Conservation (phyloP, 75 land plant genomes). For the Pinus albicaulis region DNA sequence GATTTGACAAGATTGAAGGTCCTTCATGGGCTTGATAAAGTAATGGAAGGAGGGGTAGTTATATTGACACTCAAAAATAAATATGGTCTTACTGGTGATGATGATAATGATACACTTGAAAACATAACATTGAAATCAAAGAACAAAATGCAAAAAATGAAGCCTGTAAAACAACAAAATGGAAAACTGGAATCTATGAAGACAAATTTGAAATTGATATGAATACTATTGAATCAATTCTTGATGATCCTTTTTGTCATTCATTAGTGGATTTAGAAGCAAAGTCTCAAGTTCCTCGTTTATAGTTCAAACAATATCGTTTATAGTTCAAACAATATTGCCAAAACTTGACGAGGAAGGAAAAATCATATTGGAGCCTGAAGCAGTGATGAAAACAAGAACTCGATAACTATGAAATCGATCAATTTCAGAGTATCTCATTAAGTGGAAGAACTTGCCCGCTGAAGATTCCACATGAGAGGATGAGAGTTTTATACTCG, state of each 20-base stretch:
- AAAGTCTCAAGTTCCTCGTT: no score
- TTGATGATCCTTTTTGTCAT: constrained; percentile 67
- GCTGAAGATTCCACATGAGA: no score
- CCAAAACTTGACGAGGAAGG: no score
- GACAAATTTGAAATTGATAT: constrained; percentile 88
- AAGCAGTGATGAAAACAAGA: no score
- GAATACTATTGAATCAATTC: constrained; percentile 53
- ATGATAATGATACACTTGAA: constrained; percentile 92
- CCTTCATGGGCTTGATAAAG: constrained; percentile 97
- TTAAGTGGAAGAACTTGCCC: no score
- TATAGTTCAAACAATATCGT: no score
- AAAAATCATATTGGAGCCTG: no score
- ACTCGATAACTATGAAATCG: no score
- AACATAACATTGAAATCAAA: constrained; percentile 94
- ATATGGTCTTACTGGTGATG: constrained; percentile 73
- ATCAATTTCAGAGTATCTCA: no score
- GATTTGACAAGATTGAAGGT: constrained; percentile 91
- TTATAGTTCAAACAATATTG: no score
- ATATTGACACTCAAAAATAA: constrained; percentile 95
- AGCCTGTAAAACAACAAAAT: constrained; percentile 93
- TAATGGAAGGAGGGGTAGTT: constrained; percentile 96
- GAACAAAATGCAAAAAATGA: constrained; percentile 83
- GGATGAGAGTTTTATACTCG: no score
- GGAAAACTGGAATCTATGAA: constrained; percentile 76
- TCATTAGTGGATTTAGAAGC: no score